Evolutionary conservation across 2,329 filamentous ascomycete genomes (phyloP).

Genomic region (Laburnicola sp.): DNA sequence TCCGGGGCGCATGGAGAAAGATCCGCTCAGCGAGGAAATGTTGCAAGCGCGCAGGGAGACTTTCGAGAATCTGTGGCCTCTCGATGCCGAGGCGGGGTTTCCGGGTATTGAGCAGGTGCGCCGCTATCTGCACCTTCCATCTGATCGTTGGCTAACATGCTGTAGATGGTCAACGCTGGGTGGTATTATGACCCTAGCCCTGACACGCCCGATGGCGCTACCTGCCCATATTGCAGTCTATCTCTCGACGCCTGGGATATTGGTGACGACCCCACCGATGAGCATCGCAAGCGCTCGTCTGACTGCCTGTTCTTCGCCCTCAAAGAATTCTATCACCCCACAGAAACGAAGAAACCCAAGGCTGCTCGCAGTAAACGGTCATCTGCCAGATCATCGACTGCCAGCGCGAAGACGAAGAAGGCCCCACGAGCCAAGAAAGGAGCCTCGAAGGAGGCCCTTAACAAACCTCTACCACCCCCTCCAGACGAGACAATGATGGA

Average conservation of each 20-base stretch:
- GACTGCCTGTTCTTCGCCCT: constrained; percentile 83
- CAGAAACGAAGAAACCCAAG: constrained; percentile 14
- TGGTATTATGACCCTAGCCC: constrained; percentile 89
- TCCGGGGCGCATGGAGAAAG: constrained; percentile 66
- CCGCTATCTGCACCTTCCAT: constrained; percentile 36
- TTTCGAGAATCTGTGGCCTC: constrained; percentile 83
- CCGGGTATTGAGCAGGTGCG: constrained; percentile 67
- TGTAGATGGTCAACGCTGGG: constrained; percentile 83
- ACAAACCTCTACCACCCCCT: constrained; percentile 9
- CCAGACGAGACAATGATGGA: constrained; percentile 9
- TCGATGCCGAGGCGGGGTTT: constrained; percentile 59
- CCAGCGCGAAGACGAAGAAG: constrained; percentile 20
- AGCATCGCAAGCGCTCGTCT: constrained; percentile 78
- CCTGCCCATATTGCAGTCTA: constrained; percentile 86
- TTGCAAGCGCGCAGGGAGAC: constrained; percentile 78
- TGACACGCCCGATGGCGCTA: constrained; percentile 85
- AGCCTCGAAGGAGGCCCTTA: constrained; percentile 10
- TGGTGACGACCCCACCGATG: constrained; percentile 86
- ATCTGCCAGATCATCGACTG: constrained; percentile 28
- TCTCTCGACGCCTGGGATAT: constrained; percentile 94
- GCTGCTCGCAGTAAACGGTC: constrained; percentile 35
- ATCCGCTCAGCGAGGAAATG: constrained; percentile 74
- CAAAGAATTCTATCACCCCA: constrained; percentile 56
- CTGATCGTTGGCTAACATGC: constrained; percentile 77
- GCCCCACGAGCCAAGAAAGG: constrained; percentile 16